Evolutionary conservation across 108 stramenopile genomes (phyloP), one percentile per base, ranked within the genome.

Genomic region (Fistulifera solaris): DNA sequence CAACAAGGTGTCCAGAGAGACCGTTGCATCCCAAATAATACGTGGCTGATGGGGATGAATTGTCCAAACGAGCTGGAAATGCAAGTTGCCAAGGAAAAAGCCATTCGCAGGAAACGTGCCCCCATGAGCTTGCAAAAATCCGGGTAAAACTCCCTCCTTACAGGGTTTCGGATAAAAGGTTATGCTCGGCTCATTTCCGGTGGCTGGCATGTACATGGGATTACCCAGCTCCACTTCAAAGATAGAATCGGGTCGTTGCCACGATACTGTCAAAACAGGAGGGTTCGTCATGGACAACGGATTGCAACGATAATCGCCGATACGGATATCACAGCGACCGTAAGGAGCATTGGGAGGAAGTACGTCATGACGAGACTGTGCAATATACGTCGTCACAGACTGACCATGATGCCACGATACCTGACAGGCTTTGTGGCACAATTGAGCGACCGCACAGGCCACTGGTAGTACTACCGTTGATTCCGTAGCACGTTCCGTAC

Each of bases 401-500:
- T 68, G 48, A 0, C 85, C 85, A 60, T 78, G 81, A 22, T 55
- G 31, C 18, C 66, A 40, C 5, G 89, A 91, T 25, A 67, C 62
- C 10, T 43, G 52, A 22, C 72, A 68, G 3, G 31, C 31, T 3
- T 35, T 35, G 31, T 35, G 31, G 8, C 31, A 35, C 51, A 85
- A 56, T 23, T 71, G 56, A 21, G 77, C 63, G 26, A 71, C 59
- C 3, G 81, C 78, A 1, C 83, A 70, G 8, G 84, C 90, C 27
- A 92, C 51, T 0, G 90, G 90, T n/a, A 92, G 56, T 0, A 73
- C 62, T 1, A 92, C 55, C 8, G 86, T 67, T 14, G 81, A 81
- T 58, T 92, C 90, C 10, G 64, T 70, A 6, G 83, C 71, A 0
- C 85, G 68, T 68, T 92, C 90, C n/a, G 72, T 81, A 2, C 81